phyloP scores from a whole-genome alignment of 1,139 yeast genomes.

The Sugiyamaella japonica region DNA sequence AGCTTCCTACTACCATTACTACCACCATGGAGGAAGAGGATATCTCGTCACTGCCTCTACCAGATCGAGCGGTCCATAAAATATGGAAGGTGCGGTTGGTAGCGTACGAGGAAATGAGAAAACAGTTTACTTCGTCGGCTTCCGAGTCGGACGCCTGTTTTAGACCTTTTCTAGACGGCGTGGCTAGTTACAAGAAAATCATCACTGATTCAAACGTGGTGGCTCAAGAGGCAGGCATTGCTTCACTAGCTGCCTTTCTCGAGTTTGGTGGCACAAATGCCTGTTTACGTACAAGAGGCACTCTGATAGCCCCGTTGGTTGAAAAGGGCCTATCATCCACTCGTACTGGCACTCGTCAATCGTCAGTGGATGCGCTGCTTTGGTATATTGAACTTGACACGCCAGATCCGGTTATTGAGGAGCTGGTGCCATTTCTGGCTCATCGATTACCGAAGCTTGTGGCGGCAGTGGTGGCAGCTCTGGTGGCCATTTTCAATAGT shows the following conservation, averaged over 20 bases:
- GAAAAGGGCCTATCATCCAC: slow-evolving; percentile 81
- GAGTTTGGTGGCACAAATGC: slow-evolving; percentile 56
- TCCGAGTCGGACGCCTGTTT: slow-evolving; percentile 58
- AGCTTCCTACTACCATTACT: neutral
- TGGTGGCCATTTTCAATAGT: slow-evolving; percentile 55
- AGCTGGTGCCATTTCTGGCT: slow-evolving; percentile 58
- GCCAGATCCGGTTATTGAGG: slow-evolving; percentile 68
- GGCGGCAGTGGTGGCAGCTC: slow-evolving; percentile 61
- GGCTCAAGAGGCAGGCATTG: slow-evolving; percentile 83
- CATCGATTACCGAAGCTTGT: slow-evolving; percentile 79
- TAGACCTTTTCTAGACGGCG: slow-evolving; percentile 48
- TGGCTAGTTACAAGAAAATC: slow-evolving; percentile 55
- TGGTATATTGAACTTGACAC: slow-evolving; percentile 64
- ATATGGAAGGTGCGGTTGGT: slow-evolving; percentile 88
- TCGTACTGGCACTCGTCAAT: slow-evolving; percentile 71
- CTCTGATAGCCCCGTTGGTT: slow-evolving; percentile 60
- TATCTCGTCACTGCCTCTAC: slow-evolving; percentile 60
- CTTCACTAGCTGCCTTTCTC: slow-evolving; percentile 56
- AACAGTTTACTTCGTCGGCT: slow-evolving; percentile 54
- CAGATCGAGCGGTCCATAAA: slow-evolving; percentile 65
- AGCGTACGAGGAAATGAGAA: slow-evolving; percentile 71
- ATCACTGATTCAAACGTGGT: slow-evolving; percentile 83
- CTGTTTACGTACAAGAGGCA: slow-evolving; percentile 41
- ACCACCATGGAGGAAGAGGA: slow-evolving; percentile 56
- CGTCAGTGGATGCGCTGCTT: slow-evolving; percentile 61